Conservation (phyloP, 768 basidiomycete species). For the Amanita jacksonii region DNA sequence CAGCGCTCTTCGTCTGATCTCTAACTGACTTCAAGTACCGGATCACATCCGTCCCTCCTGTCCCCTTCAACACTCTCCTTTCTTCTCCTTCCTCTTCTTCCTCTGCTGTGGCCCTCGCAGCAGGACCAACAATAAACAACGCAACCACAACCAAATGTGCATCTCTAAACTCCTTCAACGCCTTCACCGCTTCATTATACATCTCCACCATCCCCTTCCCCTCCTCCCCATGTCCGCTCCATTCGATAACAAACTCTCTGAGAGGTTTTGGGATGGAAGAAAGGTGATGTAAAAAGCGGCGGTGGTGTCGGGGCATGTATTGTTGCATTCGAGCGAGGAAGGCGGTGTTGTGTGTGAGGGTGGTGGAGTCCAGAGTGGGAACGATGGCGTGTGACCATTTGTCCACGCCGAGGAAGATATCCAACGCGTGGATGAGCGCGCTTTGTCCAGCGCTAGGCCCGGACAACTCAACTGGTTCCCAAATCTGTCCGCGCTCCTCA, state of each 20-base stretch:
- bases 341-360: conserved; percentile 19
- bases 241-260: conserved; percentile 40
- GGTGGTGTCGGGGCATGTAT: conserved; percentile 83
- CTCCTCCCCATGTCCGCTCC: conserved; percentile 7
- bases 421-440: conserved; percentile 65
- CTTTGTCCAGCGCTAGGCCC: conserved; percentile 86
- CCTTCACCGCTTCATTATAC: conserved; percentile 58
- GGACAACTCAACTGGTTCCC: conserved; percentile 47
- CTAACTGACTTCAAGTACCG: conserved; percentile 71
- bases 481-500: conserved; percentile 17
- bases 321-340: conserved; percentile 69
- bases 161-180: conserved; percentile 71
- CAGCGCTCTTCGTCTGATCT: conserved; percentile 23
- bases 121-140: conserved; percentile 70
- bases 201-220: conserved; percentile 43
- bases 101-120: conserved; percentile 25
- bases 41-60: conserved; percentile 73
- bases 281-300: conserved; percentile 66
- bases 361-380: conserved; percentile 9
- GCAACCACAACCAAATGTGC: conserved; percentile 72
- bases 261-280: conserved; percentile 50
- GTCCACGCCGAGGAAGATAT: conserved; percentile 66
- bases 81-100: conserved; percentile 3
- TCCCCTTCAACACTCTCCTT: conserved; percentile 41
- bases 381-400: conserved; percentile 27